Evolutionary conservation across 805 yeast genomes (phyloP), one percentile per base, ranked within the genome.

Genomic region (Lipomyces mesembrius): DNA sequence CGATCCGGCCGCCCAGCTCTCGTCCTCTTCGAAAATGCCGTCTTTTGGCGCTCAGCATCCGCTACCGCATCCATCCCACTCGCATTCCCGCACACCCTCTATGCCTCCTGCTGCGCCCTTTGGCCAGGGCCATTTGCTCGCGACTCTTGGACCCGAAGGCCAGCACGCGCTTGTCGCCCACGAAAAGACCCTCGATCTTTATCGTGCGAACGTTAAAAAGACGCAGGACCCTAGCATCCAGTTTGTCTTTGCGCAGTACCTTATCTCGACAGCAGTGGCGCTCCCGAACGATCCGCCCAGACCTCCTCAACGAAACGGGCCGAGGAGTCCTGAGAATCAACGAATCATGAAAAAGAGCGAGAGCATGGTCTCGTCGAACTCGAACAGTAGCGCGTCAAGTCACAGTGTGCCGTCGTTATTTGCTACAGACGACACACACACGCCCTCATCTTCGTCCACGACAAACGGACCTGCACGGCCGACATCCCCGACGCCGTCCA

Each of bases 181-280:
- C 70, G 83, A 89, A 78, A 87, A 90, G 75, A 92, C 97, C 3
- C 85, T 94, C 65, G 97, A 93, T 72, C 83, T 91, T 81, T 93
- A 94, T 80, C 84, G 95, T 63, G 84, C 88, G 71, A 93, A 91
- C 75, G 97, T 96, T 4, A 88, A 88, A 73, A 90, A 88, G 74
- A 85, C 92, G 25, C 88, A 88, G 74, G 97, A 94, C 74, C 96
- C 97, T 0, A 86, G 85, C 22, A 88, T 91, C n/a, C 84, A 92
- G 72, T 91, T 92, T 77, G 92, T 92, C 74, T 92, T 91, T 76
- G 97, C 98, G 0, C 95, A 92, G 78, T 91, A 90, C 77, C 88
- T 91, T 88, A 79, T 92, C 61, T 94, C 91, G 76, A 90, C 96
- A 0, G 97, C 96, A 1, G 81, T 93, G 37, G 63, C 71, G 6